These are phyloP conservation scores for Globisporangium abappressorium DNA, from an alignment of 352 stramenopile genomes.

Conservation along the genomic window DNA sequence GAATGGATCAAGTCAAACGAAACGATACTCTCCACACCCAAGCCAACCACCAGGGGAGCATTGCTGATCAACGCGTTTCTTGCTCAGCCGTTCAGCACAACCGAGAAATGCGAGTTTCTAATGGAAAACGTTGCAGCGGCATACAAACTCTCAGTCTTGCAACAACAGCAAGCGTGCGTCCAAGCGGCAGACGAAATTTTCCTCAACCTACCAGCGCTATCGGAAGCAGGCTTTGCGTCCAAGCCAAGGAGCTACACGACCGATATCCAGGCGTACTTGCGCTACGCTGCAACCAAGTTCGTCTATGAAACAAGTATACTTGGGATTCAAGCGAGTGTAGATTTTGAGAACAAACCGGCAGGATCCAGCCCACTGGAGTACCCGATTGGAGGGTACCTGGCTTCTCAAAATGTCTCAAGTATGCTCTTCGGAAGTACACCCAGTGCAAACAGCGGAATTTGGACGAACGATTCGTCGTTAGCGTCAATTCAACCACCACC, in stretches of 20 bases:
- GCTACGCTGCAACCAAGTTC: slow-evolving; percentile 53
- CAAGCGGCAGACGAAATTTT: slow-evolving; percentile 17
- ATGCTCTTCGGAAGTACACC: slow-evolving; percentile 8
- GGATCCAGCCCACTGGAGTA: slow-evolving; percentile 14
- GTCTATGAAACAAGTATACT: slow-evolving; percentile 45
- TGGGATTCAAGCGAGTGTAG: slow-evolving; percentile 2
- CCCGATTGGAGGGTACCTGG: slow-evolving; percentile 26
- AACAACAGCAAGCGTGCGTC: slow-evolving; percentile 26
- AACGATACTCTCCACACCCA: slow-evolving; percentile 8
- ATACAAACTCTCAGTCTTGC: slow-evolving; percentile 19
- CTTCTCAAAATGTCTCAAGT: neutral
- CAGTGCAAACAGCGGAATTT: slow-evolving; percentile 6
- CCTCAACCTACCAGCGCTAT: slow-evolving; percentile 35
- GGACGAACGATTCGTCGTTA: slow-evolving; percentile 14
- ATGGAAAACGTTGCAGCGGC: slow-evolving; percentile 26
- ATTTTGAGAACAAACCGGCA: slow-evolving; percentile 1
- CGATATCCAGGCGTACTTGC: slow-evolving; percentile 51
- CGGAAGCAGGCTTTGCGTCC: slow-evolving; percentile 20
- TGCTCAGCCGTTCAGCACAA: slow-evolving; percentile 36
- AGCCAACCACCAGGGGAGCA: slow-evolving; percentile 24
- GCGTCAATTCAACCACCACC: neutral
- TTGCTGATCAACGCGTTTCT: slow-evolving; percentile 54
- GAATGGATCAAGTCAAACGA: slow-evolving; percentile 21
- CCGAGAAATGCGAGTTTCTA: slow-evolving; percentile 24
- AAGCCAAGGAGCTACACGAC: slow-evolving; percentile 26